These are phyloP conservation scores for Thinopyrum elongatum DNA, from an alignment of 176 grass and related monocot species.

Conservation along the genomic window DNA sequence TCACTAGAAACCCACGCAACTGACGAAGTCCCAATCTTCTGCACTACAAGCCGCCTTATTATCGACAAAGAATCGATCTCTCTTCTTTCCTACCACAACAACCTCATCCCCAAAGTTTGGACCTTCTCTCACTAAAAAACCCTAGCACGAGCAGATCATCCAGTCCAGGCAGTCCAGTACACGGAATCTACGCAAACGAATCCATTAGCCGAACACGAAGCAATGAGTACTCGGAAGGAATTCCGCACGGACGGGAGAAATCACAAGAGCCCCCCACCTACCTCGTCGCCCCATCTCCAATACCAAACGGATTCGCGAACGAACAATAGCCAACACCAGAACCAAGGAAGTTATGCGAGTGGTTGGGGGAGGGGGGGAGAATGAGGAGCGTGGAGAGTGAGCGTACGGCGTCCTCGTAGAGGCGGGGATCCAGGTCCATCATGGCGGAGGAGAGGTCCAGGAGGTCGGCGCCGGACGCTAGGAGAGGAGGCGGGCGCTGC, in stretches of 20 bases:
- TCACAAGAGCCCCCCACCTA: neutral
- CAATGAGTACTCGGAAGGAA: neutral
- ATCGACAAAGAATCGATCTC: neutral
- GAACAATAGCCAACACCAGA: neutral
- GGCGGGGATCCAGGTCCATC: slow-evolving; percentile 83
- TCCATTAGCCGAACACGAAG: neutral
- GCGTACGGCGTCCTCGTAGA: slow-evolving; percentile 74
- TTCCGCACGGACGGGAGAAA: neutral
- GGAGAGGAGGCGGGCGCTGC: neutral
- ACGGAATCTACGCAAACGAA: neutral
- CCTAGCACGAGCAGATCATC: slow-evolving; percentile 20
- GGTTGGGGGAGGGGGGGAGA: neutral
- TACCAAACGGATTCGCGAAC: slow-evolving; percentile 5
- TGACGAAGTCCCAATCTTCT: neutral
- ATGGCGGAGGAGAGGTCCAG: slow-evolving; percentile 27
- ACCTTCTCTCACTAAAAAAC: neutral
- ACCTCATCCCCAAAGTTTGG: neutral
- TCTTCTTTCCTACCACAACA: neutral
- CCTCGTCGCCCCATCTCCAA: neutral
- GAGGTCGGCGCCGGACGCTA: slow-evolving; percentile 28
- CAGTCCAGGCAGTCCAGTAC: neutral
- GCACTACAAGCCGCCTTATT: neutral
- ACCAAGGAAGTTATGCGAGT: neutral
- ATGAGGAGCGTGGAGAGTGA: neutral
- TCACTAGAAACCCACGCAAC: neutral